Percentiles rank a stretch among this genome's conserved stretches.
These are phyloP conservation scores for Murraya koenigii DNA, from an alignment of 345 rosid species.

Conservation along the genomic window DNA sequence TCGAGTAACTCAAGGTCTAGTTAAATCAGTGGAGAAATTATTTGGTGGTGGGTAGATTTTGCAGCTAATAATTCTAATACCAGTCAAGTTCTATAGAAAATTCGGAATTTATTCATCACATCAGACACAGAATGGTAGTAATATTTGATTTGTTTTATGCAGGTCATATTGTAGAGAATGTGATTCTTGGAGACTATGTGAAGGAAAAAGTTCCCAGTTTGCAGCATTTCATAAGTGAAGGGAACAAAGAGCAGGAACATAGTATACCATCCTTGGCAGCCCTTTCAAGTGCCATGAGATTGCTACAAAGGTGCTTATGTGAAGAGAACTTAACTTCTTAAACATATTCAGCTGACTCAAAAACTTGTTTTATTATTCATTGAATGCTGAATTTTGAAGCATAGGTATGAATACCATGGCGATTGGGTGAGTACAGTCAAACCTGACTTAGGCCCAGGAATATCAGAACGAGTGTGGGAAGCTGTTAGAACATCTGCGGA, in stretches of 20 bases:
- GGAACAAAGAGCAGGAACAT: constrained; percentile 30
- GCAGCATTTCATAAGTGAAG: constrained; percentile 53
- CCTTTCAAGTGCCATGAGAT: constrained; percentile 70
- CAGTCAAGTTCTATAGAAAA: not conserved
- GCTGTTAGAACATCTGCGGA: constrained; percentile 55
- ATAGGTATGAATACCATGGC: constrained; percentile 76
- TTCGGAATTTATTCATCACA: not conserved
- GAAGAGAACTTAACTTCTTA: not conserved
- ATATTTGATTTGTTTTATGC: constrained; percentile 7
- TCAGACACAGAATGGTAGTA: not conserved
- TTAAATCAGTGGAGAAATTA: constrained; percentile 52
- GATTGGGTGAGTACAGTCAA: constrained; percentile 67
- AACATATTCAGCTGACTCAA: not conserved
- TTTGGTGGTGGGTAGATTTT: constrained; percentile 50
- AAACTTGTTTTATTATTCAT: not conserved
- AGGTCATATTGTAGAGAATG: constrained; percentile 53
- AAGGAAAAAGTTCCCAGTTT: constrained; percentile 65
- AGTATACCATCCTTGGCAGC: constrained; percentile 69
- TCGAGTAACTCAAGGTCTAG: constrained; percentile 45
- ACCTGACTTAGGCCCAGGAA: constrained; percentile 72
- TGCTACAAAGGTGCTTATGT: constrained; percentile 54
- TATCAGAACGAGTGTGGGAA: constrained; percentile 58
- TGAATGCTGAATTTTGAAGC: constrained; percentile 13
- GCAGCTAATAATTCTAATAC: not conserved
- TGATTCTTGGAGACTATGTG: constrained; percentile 57